phyloP scores from a whole-genome alignment of 305 asterid genomes.

The Fraxinus baroniana region DNA sequence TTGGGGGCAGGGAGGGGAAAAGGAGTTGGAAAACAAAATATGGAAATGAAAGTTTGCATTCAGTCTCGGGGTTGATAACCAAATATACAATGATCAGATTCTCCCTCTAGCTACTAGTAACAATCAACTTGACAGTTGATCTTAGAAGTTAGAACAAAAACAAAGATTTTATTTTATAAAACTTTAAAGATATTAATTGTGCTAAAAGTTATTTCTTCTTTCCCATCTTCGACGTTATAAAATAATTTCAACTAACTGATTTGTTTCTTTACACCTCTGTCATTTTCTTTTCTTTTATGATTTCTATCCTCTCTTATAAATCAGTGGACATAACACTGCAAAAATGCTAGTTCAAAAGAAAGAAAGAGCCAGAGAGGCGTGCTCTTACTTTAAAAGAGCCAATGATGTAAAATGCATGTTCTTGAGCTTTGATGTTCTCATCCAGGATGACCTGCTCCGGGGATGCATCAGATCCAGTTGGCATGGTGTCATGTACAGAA shows the following conservation, averaged over 20 bases:
- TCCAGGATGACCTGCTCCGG: constrained; percentile 83
- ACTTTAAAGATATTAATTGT: background rate
- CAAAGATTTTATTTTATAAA: background rate
- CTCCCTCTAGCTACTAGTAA: background rate
- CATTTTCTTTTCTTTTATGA: background rate
- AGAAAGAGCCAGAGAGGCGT: constrained; percentile 2
- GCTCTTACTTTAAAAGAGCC: constrained; percentile 69
- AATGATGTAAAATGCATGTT: constrained; percentile 58
- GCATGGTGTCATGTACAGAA: constrained; percentile 81
- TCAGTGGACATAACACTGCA: background rate
- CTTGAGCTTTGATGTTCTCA: constrained; percentile 81
- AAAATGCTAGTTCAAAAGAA: background rate
- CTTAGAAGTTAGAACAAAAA: background rate
- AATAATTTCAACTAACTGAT: background rate
- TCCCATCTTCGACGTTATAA: background rate
- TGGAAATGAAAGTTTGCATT: background rate
- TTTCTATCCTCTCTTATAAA: background rate
- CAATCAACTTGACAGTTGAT: background rate
- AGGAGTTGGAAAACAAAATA: background rate
- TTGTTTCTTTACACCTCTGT: background rate
- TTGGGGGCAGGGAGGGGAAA: background rate
- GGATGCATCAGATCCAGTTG: constrained; percentile 80
- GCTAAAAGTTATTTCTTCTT: background rate
- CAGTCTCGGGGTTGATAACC: background rate
- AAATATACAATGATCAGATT: background rate